A percentile compares a stretch with the other conserved stretches of the same genome.
These are phyloP conservation scores for Ceratocystis lukuohia DNA, from an alignment of 2,329 filamentous ascomycete species.

Conservation along the genomic window DNA sequence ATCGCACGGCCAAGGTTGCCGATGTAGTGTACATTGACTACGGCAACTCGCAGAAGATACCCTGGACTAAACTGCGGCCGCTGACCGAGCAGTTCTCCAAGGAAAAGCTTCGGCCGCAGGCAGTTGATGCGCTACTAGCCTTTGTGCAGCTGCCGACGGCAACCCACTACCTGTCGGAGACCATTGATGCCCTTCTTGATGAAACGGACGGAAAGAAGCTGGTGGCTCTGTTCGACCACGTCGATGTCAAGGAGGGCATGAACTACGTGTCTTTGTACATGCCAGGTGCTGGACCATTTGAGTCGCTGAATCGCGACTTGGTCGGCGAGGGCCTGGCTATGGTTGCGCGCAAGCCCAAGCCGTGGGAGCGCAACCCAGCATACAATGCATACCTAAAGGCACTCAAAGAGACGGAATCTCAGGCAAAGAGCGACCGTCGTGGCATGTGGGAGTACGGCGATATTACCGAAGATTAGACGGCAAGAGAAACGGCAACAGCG, in stretches of 20 bases:
- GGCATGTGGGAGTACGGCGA: constrained; percentile 99
- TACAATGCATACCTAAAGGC: constrained; percentile 58
- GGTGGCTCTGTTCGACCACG: constrained; percentile 81
- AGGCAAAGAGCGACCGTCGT: constrained; percentile 64
- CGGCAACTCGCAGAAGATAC: constrained; percentile 79
- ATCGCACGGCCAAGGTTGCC: constrained; percentile 74
- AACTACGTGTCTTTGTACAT: constrained; percentile 84
- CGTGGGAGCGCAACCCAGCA: constrained; percentile 65
- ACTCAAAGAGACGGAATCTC: constrained; percentile 57
- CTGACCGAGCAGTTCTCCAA: constrained; percentile 65
- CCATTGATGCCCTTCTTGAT: constrained; percentile 61
- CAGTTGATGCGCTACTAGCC: constrained; percentile 71
- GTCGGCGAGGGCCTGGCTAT: constrained; percentile 73
- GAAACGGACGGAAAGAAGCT: constrained; percentile 62
- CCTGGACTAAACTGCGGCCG: constrained; percentile 74
- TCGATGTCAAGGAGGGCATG: constrained; percentile 63
- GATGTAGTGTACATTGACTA: constrained; percentile 95
- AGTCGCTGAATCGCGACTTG: constrained; percentile 83
- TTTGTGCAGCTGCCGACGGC: constrained; percentile 78
- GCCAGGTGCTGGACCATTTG: constrained; percentile 50
- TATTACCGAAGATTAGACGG: constrained; percentile 65
- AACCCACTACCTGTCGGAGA: constrained; percentile 70
- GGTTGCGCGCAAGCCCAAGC: constrained; percentile 82
- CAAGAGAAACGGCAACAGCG: neutral
- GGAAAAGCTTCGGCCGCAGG: constrained; percentile 76